These are phyloP conservation scores for Exophiala spinifera DNA, from an alignment of 2,329 filamentous ascomycete species.

Conservation along the genomic window DNA sequence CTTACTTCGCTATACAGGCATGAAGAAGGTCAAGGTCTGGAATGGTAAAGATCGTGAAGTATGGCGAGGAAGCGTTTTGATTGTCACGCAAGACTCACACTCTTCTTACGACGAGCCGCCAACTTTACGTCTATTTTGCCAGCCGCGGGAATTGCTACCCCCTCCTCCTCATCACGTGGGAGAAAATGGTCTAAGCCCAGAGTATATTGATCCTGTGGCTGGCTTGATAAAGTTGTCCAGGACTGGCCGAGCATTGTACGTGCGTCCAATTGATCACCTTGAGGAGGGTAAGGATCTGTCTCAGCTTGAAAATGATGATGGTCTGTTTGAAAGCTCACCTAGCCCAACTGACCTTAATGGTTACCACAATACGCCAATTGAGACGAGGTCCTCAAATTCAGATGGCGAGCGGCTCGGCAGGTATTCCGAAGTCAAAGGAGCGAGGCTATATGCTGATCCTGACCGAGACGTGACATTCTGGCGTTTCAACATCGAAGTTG, in stretches of 20 bases:
- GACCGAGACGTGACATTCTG: conserved; percentile 92
- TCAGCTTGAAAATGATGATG: conserved; percentile 71
- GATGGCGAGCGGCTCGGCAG: conserved; percentile 81
- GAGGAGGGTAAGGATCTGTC: conserved; percentile 77
- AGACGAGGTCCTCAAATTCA: conserved; percentile 42
- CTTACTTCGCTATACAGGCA: conserved; percentile 82
- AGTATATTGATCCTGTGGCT: conserved; percentile 86
- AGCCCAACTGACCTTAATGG: conserved; percentile 43
- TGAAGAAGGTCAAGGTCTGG: conserved; percentile 55
- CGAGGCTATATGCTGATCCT: conserved; percentile 76
- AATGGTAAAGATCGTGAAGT: conserved; percentile 63
- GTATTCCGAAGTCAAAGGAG: conserved; percentile 77
- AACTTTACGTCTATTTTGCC: conserved; percentile 77
- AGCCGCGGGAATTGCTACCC: conserved; percentile 77
- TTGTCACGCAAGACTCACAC: conserved; percentile 80
- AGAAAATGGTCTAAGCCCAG: conserved; percentile 63
- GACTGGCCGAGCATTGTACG: conserved; percentile 80
- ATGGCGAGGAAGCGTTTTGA: conserved; percentile 94
- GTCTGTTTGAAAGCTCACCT: conserved; percentile 70
- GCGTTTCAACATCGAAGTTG: conserved; percentile 93
- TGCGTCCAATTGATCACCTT: conserved; percentile 82
- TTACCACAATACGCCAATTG: conserved; percentile 38
- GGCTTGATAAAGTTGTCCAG: conserved; percentile 83
- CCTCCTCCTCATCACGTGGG: conserved; percentile 69
- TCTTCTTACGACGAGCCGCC: conserved; percentile 80